These are phyloP conservation scores for Zarea fungicola DNA, from an alignment of 2,329 filamentous ascomycete species.

Conservation along the genomic window DNA sequence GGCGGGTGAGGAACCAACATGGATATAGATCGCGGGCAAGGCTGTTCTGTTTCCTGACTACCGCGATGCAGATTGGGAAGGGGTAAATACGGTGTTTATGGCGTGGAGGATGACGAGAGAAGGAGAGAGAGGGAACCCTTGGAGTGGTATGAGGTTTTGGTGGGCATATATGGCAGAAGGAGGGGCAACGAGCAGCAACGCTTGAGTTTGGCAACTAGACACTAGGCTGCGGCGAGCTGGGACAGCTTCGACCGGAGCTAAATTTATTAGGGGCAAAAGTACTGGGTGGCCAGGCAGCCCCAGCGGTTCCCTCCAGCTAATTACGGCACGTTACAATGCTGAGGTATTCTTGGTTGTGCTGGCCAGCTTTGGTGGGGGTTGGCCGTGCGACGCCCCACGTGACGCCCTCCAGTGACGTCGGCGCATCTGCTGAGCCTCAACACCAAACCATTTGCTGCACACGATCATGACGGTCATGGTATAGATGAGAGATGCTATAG, in stretches of 20 bases:
- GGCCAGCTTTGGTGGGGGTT: slow-evolving; percentile 25
- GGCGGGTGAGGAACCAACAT: background rate
- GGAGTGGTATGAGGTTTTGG: slow-evolving; percentile 5
- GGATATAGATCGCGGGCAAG: background rate
- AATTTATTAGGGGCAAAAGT: too few species aligned
- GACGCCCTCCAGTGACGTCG: slow-evolving; percentile 18
- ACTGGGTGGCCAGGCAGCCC: slow-evolving; percentile 1
- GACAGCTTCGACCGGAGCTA: too few species aligned
- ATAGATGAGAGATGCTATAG: too few species aligned
- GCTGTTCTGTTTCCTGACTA: background rate
- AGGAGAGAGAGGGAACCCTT: background rate
- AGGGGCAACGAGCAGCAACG: background rate
- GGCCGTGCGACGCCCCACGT: slow-evolving; percentile 28
- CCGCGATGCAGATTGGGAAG: background rate
- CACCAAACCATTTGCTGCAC: background rate
- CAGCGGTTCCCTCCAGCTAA: too few species aligned
- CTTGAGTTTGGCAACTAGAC: background rate
- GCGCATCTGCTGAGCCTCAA: slow-evolving; percentile 10
- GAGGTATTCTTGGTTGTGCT: too few species aligned
- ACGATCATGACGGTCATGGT: too few species aligned
- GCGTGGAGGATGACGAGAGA: slow-evolving; percentile 1
- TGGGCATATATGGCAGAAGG: slow-evolving; percentile 7
- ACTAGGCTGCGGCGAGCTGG: background rate
- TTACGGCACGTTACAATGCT: too few species aligned
- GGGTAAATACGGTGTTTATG: background rate